Base-by-base conservation (phyloP, 257 asterid species). In the Solanum tarapatanum region DNA sequence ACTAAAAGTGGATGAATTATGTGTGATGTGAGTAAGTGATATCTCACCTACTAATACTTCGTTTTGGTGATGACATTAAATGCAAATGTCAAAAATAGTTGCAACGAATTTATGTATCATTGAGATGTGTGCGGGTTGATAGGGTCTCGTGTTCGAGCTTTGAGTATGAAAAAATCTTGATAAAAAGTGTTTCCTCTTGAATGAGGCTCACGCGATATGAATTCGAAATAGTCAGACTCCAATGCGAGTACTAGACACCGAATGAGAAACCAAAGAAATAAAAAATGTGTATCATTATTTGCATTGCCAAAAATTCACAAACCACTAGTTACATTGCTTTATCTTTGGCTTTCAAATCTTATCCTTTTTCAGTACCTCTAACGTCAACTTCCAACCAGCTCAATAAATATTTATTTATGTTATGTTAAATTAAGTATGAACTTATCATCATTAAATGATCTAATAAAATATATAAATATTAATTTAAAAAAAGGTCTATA, bases 331-430 rank as follows among this genome's bases (percentile, higher is more conserved):
- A 0, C 16, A 37, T 26, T 24, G 68, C 28, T 11, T 39, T 21
- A 24, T 70, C 76, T 28, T 72, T 36, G 21, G 69, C 69, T 12
- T 9, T 4, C 79, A 88, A 58, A 51, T 41, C 82, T 60, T 23
- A 45, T 74, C 84, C 33, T 2, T 41, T 77, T 16, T 41, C 84
- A 30, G 60, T 84, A 30, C 86, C 82, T 39, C 28, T 39, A 74
- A 84, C 86, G 85, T 58, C 80, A n/a, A 69, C 23, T 30, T 72
- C 43, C 58, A 45, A 80, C 41, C 68, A 80, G 26, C 68, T 45
- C 62, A 16, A 7, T 16, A 30, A 7, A 70, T 30, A 19, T 73
- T 35, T 73, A 33, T 33, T 17, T 16, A 21, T 70, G 19, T 70
- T 70, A 14, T 62, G 28, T 62, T 62, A 68, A 12, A 24, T 5